These are phyloP conservation scores for Hypomyces rosellus DNA, from an alignment of 2,329 filamentous ascomycete genomes.

Conservation along the genomic window DNA sequence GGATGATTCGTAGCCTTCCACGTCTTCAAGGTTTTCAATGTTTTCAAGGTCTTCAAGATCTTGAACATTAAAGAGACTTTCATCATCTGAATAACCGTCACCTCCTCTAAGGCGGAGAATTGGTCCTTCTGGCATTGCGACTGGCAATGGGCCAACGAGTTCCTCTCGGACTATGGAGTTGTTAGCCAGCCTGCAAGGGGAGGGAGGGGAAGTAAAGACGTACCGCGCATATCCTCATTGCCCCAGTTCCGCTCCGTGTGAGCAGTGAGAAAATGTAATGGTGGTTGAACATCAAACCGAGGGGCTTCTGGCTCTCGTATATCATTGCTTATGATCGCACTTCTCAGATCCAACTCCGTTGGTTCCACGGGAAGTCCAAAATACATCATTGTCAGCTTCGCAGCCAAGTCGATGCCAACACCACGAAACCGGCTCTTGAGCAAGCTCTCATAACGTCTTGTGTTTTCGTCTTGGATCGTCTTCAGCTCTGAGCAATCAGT, in stretches of 20 bases:
- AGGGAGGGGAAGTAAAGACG: background rate
- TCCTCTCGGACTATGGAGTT: background rate
- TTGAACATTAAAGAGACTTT: background rate
- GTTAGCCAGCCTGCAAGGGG: background rate
- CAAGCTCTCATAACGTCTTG: constrained; percentile 23
- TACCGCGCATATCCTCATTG: constrained; percentile 18
- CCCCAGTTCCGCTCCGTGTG: constrained; percentile 26
- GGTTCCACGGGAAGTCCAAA: constrained; percentile 42
- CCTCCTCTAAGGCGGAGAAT: constrained; percentile 6
- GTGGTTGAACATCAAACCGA: constrained; percentile 19
- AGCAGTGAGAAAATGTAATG: constrained; percentile 27
- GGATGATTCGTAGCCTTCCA: background rate
- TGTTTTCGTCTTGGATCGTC: constrained; percentile 25
- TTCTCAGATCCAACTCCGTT: constrained; percentile 18
- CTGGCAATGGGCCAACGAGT: background rate
- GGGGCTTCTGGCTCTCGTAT: constrained; percentile 11
- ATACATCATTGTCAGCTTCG: constrained; percentile 41
- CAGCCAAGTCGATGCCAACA: constrained; percentile 23
- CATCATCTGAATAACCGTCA: background rate
- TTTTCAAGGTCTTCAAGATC: background rate
- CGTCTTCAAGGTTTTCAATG: background rate
- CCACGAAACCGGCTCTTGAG: constrained; percentile 26
- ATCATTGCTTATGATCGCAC: constrained; percentile 18
- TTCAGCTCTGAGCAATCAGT: constrained; percentile 23
- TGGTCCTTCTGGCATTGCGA: background rate